phyloP scores from a whole-genome alignment of 2,329 filamentous ascomycete species.

The Calonectria pteridis region DNA sequence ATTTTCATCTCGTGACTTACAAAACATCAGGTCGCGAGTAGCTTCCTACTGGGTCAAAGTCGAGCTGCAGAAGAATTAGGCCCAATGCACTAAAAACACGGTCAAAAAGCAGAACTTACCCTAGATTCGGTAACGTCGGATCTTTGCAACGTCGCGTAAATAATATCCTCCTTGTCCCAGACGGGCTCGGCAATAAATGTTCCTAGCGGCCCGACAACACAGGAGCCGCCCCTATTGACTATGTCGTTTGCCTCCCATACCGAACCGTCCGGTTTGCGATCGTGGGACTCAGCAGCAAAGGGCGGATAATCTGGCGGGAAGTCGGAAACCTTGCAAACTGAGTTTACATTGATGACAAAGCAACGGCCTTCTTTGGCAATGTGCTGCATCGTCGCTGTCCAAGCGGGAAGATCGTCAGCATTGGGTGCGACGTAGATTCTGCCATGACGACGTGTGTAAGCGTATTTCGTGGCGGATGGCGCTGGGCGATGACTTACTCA shows the following conservation, averaged over 20 bases:
- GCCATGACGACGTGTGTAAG: background rate
- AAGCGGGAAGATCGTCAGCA: background rate
- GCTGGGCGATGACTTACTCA: background rate
- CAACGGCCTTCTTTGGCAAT: conserved; percentile 8
- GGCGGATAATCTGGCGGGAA: background rate
- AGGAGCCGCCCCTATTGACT: background rate
- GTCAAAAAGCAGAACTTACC: background rate
- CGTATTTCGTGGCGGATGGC: too few species aligned
- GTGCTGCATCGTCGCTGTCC: conserved; percentile 5
- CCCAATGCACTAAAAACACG: background rate
- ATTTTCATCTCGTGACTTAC: background rate
- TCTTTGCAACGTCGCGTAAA: background rate
- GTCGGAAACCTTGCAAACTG: background rate
- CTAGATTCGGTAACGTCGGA: conserved; percentile 3
- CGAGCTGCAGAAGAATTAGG: background rate
- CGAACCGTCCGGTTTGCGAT: background rate
- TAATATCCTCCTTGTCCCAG: conserved; percentile 7
- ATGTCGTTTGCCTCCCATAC: background rate
- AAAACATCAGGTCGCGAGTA: conserved; percentile 5
- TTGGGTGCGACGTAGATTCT: conserved; percentile 8
- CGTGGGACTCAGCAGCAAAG: background rate
- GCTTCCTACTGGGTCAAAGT: conserved; percentile 2
- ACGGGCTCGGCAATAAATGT: background rate
- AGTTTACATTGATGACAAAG: conserved; percentile 1
- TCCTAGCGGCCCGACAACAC: background rate